These are phyloP conservation scores for Cladophialophora exuberans DNA, from an alignment of 2,329 filamentous ascomycete genomes.

Conservation along the genomic window DNA sequence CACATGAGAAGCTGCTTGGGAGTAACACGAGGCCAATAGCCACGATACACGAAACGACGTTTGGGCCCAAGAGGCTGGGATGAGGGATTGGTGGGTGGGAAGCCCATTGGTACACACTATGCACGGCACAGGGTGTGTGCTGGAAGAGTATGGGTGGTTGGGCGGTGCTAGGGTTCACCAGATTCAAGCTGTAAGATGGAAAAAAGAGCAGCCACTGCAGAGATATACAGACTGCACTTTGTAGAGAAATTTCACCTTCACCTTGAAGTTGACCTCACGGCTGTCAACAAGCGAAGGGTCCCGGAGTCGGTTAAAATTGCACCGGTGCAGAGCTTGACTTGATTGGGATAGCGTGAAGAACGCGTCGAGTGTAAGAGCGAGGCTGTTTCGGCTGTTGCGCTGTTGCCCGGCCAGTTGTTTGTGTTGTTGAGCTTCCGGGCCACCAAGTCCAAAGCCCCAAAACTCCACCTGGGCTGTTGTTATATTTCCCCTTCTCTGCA, in stretches of 20 bases:
- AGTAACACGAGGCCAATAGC: constrained; percentile 20
- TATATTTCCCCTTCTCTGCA: constrained; percentile 4
- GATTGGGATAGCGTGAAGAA: constrained; percentile 5
- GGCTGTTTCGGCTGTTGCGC: not conserved
- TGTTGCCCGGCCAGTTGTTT: constrained; percentile 8
- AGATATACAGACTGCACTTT: too few species aligned
- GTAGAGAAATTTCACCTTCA: too few species aligned
- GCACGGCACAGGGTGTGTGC: not conserved
- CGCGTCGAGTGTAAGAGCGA: not conserved
- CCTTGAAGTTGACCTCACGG: too few species aligned
- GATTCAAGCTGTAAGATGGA: too few species aligned
- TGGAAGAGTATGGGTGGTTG: not conserved
- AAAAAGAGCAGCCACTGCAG: too few species aligned
- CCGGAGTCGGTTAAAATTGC: not conserved
- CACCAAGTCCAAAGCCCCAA: not conserved
- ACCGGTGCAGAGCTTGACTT: constrained; percentile 1
- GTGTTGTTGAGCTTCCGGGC: too few species aligned
- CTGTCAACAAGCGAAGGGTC: too few species aligned
- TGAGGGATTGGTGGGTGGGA: not conserved
- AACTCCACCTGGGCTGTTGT: constrained; percentile 1
- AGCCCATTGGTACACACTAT: too few species aligned
- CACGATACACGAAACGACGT: constrained; percentile 14
- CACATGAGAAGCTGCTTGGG: constrained; percentile 5
- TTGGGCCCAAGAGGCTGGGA: not conserved
- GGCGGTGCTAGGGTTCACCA: too few species aligned